A percentile compares a stretch with the other conserved stretches of the same genome.
Conservation (phyloP, 2,329 filamentous ascomycete species). For the Aureobasidium sp. region DNA sequence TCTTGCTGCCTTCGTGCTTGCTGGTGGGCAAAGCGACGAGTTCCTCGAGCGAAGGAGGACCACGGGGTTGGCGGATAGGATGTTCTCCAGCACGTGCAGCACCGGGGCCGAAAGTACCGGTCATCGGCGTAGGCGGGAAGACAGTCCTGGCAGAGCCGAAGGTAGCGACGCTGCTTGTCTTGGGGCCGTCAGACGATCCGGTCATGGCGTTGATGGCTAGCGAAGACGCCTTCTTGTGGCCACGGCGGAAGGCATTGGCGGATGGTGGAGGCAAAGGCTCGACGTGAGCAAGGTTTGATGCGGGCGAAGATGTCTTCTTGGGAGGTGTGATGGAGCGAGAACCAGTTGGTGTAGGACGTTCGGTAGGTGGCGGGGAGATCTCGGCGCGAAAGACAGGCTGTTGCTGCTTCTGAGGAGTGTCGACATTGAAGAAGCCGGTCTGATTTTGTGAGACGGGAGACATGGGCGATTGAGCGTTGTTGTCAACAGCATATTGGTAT, state of each 20-base stretch:
- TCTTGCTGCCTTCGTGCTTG: slow-evolving; percentile 92
- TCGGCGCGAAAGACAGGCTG: slow-evolving; percentile 65
- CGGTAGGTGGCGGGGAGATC: slow-evolving; percentile 65
- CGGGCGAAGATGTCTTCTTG: slow-evolving; percentile 59
- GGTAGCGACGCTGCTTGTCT: slow-evolving; percentile 53
- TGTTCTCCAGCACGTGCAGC: slow-evolving; percentile 92
- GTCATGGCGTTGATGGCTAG: slow-evolving; percentile 55
- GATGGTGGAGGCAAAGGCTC: slow-evolving; percentile 78
- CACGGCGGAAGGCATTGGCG: slow-evolving; percentile 84
- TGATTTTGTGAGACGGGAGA: slow-evolving; percentile 28
- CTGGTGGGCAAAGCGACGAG: slow-evolving; percentile 82
- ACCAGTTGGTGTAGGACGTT: slow-evolving; percentile 45
- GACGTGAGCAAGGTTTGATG: slow-evolving; percentile 48
- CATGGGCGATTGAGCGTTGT: slow-evolving; percentile 44
- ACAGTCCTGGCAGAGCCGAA: slow-evolving; percentile 37
- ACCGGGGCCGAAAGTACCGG: slow-evolving; percentile 84
- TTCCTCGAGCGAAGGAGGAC: slow-evolving; percentile 86
- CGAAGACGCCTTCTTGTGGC: slow-evolving; percentile 74
- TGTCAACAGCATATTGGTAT: slow-evolving; percentile 72
- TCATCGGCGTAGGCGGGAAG: slow-evolving; percentile 73
- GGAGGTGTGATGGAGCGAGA: slow-evolving; percentile 59
- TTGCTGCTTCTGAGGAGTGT: slow-evolving; percentile 20
- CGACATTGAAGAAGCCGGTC: slow-evolving; percentile 14
- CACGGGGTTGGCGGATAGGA: slow-evolving; percentile 84
- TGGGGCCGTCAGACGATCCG: slow-evolving; percentile 55